Evolutionary conservation across 192 early-diverging fungal genomes (phyloP).

Genomic region (Umbelopsis ramanniana): DNA sequence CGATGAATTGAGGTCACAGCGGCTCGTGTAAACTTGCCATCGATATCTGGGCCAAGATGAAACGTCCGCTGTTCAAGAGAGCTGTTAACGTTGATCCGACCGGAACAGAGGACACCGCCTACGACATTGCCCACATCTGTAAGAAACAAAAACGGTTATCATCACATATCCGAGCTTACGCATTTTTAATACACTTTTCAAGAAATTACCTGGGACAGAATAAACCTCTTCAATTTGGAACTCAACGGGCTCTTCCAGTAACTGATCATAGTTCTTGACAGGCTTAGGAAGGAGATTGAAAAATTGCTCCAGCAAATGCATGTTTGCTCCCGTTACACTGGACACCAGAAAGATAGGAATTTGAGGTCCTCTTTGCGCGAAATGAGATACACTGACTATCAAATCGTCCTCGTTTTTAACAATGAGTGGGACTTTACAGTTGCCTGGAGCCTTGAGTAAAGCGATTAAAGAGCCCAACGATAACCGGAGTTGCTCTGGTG

Average conservation of each 20-base stretch:
- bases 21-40: conserved; percentile 69
- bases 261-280: conserved; percentile 33
- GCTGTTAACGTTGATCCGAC: conserved; percentile 50
- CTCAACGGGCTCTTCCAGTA: conserved; percentile 53
- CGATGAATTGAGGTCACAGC: conserved; percentile 81
- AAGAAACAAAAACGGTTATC: conserved; percentile 12
- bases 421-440: conserved; percentile 42
- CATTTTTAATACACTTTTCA: not conserved
- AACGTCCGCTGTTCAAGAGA: conserved; percentile 30
- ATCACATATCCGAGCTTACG: not conserved
- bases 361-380: conserved; percentile 49
- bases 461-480: conserved; percentile 56
- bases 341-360: conserved; percentile 87
- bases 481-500: conserved; percentile 47
- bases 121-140: conserved; percentile 66
- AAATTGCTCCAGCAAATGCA: conserved; percentile 68
- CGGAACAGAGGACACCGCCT: conserved; percentile 62
- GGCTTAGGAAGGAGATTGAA: conserved; percentile 76
- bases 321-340: conserved; percentile 79
- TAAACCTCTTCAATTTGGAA: conserved; percentile 88
- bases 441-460: conserved; percentile 49
- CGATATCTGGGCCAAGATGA: conserved; percentile 66
- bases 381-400: conserved; percentile 37
- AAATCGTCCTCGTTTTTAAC: conserved; percentile 51
- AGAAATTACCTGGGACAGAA: conserved; percentile 58